These are phyloP conservation scores for Yarrowia divulgata DNA, from an alignment of 805 yeast genomes.

Conservation along the genomic window DNA sequence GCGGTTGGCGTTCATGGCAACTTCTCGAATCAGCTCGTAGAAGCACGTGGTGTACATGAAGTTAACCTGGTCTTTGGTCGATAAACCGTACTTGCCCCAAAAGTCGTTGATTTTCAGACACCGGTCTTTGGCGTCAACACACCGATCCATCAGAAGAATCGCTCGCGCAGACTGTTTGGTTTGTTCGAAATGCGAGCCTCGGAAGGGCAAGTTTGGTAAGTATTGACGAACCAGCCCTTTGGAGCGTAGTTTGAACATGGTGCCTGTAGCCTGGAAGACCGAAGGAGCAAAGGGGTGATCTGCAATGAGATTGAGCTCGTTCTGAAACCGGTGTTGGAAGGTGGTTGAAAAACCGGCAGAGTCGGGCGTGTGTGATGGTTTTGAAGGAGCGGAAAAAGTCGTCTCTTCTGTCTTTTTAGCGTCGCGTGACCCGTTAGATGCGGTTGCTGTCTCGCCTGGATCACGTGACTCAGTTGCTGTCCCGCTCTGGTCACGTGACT, in stretches of 20 bases:
- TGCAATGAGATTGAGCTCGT: constrained; percentile 2
- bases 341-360: neutral
- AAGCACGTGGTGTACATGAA: constrained; percentile 28
- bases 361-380: neutral
- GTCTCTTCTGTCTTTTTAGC: no score
- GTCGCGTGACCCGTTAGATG: no score
- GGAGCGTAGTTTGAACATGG: constrained; percentile 32
- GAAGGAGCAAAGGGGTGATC: constrained; percentile 20
- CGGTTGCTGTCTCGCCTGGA: no score
- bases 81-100: constrained; percentile 6
- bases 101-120: constrained; percentile 13
- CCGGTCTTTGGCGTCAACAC: constrained; percentile 28
- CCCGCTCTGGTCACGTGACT: no score
- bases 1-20: constrained; percentile 25
- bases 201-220: constrained; percentile 4
- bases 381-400: no score
- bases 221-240: constrained; percentile 18
- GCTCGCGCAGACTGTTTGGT: constrained; percentile 33
- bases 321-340: constrained; percentile 17
- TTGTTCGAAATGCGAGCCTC: constrained; percentile 30
- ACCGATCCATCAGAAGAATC: constrained; percentile 12
- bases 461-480: no score
- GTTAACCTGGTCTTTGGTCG: constrained; percentile 13
- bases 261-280: constrained; percentile 24
- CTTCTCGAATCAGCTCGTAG: constrained; percentile 29